Base-by-base conservation (phyloP, 768 basidiomycete species). In the Russula foetens region DNA sequence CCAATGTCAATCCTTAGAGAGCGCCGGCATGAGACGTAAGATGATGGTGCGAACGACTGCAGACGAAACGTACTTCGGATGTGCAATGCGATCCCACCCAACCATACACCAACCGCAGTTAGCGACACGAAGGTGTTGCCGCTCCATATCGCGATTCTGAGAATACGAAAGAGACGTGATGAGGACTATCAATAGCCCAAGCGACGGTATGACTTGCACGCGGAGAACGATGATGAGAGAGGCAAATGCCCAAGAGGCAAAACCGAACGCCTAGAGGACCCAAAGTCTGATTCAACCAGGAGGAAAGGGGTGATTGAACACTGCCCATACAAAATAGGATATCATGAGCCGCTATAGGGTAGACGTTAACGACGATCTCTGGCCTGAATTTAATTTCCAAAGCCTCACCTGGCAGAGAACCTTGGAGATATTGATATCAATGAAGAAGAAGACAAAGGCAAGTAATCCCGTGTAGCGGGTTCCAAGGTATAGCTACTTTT, bases 401-500 rank as follows among this genome's bases (percentile, higher is more conserved):
- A 33, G n/a, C n/a, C 38, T 43, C 23, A 58, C 56, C 23, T 50
- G 9, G 33, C 56, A 58, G 4, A 39, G 39, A 11, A 50, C 21
- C 3, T 11, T 31, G 29, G 48, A 17, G 28, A 39, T 29, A 11
- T 58, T 29, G 0, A 3, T n/a, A 24, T 11, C 35, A 26, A 58
- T 43, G 21, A 58, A 58, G 17, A 50, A 50, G 4, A 33, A 4
- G 26, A 58, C 43, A 23, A 50, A 50, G 17, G 56, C 23, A 23
- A 50, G 8, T 24, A 58, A 50, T 7, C 21, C 21, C 1, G 53
- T 23, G 35, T 61, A 61, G 28, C 60, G 60, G 14, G 49, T 51
- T 23, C 60, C 60, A 4, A 61, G 50, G 6, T 61, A 61, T 15
- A 56, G 41, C 60, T 61, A 26, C 48, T n/a, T 17, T 41, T 21